Evolutionary conservation across 352 stramenopile species (phyloP).

Genomic region (Bremia lactucae): DNA sequence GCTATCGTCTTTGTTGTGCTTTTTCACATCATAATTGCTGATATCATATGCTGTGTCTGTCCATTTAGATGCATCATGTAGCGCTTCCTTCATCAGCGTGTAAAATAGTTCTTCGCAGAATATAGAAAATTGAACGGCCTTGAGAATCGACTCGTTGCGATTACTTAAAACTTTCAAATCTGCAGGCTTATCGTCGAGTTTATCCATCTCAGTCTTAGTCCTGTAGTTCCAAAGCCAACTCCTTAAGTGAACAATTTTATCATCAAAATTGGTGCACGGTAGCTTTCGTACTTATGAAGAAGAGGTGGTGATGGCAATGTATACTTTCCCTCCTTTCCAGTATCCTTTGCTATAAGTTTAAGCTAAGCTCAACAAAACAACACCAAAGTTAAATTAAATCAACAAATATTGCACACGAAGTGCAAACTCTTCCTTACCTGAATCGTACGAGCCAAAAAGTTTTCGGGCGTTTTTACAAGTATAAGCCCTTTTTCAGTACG

Average conservation of each 20-base stretch:
- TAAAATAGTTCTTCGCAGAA: conserved; percentile 84
- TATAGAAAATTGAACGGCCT: conserved; percentile 77
- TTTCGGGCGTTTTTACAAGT: conserved; percentile 62
- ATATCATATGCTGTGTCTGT: conserved; percentile 57
- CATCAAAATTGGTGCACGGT: not conserved
- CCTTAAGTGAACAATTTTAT: not conserved
- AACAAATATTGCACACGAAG: not conserved
- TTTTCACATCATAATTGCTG: conserved; percentile 45
- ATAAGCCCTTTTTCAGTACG: conserved; percentile 74
- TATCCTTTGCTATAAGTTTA: conserved; percentile 27
- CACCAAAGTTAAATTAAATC: not conserved
- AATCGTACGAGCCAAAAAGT: conserved; percentile 67
- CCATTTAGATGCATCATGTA: conserved; percentile 57
- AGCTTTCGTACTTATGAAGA: conserved; percentile 30
- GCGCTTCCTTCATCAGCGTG: conserved; percentile 69
- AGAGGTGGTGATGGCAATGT: conserved; percentile 33
- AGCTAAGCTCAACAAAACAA: conserved; percentile 18
- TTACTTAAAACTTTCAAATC: conserved; percentile 53
- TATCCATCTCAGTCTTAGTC: conserved; percentile 43
- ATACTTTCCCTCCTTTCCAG: conserved; percentile 23
- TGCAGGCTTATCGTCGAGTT: conserved; percentile 46
- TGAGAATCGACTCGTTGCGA: conserved; percentile 58
- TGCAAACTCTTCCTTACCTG: conserved; percentile 41
- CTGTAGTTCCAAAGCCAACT: conserved; percentile 15
- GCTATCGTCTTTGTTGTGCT: conserved; percentile 27